A percentile compares a stretch with the other conserved stretches of the same genome.
phyloP scores from a whole-genome alignment of 495 filamentous ascomycete genomes.

The Penicillium longicatenatum region DNA sequence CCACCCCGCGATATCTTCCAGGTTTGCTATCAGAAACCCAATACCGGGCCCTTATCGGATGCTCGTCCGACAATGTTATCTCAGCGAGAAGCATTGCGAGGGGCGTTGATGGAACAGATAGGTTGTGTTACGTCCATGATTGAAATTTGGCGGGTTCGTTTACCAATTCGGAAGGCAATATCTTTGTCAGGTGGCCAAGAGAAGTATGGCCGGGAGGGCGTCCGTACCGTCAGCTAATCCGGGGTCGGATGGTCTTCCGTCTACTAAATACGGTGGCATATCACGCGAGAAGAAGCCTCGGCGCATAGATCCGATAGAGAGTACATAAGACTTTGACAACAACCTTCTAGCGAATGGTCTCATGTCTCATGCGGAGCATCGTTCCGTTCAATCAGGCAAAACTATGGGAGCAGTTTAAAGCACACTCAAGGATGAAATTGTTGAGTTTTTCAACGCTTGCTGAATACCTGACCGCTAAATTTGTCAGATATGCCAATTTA shows the following conservation, averaged over 20 bases:
- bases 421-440: too few relatives aligned
- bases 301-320: background rate
- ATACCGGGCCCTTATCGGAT: constrained; percentile 11
- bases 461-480: background rate
- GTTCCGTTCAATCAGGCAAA: too few relatives aligned
- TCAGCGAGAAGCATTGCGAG: background rate
- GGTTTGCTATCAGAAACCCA: constrained; percentile 8
- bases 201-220: constrained; percentile 15
- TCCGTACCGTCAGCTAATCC: constrained; percentile 10
- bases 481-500: background rate
- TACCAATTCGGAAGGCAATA: constrained; percentile 12
- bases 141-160: constrained; percentile 4
- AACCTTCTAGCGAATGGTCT: too few relatives aligned
- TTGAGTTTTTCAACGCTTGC: background rate
- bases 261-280: background rate
- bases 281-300: background rate
- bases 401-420: too few relatives aligned
- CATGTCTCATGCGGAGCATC: too few relatives aligned
- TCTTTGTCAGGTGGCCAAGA: constrained; percentile 5
- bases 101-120: background rate
- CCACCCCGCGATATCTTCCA: constrained; percentile 10
- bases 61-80: constrained; percentile 11
- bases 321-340: background rate
- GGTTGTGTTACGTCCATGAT: background rate
- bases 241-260: constrained; percentile 1